Conservation (phyloP, 2,329 filamentous ascomycete species). For the Sporothrix schenckii region DNA sequence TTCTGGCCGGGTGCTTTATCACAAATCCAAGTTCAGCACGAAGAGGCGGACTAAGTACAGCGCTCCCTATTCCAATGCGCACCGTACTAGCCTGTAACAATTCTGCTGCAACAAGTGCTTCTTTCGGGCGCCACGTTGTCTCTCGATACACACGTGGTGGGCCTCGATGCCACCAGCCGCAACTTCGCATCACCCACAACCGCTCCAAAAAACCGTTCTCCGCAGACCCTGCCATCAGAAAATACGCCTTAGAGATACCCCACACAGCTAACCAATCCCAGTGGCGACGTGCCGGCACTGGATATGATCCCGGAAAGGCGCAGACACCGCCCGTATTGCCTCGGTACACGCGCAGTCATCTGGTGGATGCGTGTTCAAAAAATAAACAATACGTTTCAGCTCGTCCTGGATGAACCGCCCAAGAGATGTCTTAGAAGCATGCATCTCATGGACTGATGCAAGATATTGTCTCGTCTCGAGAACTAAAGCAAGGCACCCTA, state of each 20-base stretch:
- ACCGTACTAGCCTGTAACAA: slow-evolving; percentile 43
- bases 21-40: background rate
- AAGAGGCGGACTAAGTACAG: slow-evolving; percentile 31
- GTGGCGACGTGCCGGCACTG: slow-evolving; percentile 40
- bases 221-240: slow-evolving; percentile 38
- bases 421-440: slow-evolving; percentile 37
- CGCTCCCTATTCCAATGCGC: slow-evolving; percentile 43
- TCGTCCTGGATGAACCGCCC: slow-evolving; percentile 35
- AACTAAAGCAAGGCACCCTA: slow-evolving; percentile 34
- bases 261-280: slow-evolving; percentile 36
- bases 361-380: slow-evolving; percentile 41
- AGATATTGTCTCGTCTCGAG: slow-evolving; percentile 44
- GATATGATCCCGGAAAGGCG: slow-evolving; percentile 36
- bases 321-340: slow-evolving; percentile 29
- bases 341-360: slow-evolving; percentile 41
- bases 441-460: slow-evolving; percentile 42
- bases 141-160: background rate
- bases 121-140: slow-evolving; percentile 37
- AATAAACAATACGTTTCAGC: slow-evolving; percentile 41
- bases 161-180: background rate
- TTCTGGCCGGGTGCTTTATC: background rate
- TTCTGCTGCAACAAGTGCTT: slow-evolving; percentile 38
- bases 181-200: slow-evolving; percentile 34
- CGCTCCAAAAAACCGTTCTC: slow-evolving; percentile 30
- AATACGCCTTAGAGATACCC: slow-evolving; percentile 32